Evolutionary conservation across 2,329 filamentous ascomycete species (phyloP), one percentile per base, ranked within the genome.

Genomic region (Fusarium miscanthi): DNA sequence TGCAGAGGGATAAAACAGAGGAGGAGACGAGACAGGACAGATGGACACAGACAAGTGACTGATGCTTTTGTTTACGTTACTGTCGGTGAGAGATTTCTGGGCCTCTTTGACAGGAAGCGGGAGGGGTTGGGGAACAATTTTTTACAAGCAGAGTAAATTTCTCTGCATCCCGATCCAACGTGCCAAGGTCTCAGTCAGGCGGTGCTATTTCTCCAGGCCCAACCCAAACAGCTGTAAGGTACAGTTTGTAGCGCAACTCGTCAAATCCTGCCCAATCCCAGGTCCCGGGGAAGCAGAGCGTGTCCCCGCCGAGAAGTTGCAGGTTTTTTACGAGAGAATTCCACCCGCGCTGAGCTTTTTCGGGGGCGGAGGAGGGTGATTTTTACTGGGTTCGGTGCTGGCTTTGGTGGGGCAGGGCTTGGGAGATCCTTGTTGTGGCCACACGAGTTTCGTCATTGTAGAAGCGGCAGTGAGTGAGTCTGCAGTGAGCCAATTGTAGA

Each of bases 11-110:
- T 23, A 54, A n/a, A 31, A 8, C 16, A 19, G 9, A 19, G 6
- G 52, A 46, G 1, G 40, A 35, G 30, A 11, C 8, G 25, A 31
- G 6, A 13, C 14, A 48, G 41, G 37, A 48, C 30, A 46, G 45
- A 35, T 37, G 38, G 38, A 61, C 23, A 16, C 35, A 56, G 38
- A 27, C 31, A 59, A 33, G 49, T 45, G n/a, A 40, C 23, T 66
- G 45, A 63, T 53, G 54, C 63, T 70, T 58, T 51, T 68, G 54
- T 56, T 56, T 49, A 40, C 35, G 54, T 33, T 45, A 27, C 41
- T 67, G 69, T 74, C 73, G 73, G 73, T 75, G 73, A 75, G 73
- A 75, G 73, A 75, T 75, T 75, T 75, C 74, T 74, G 70, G 65
- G 69, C 43, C 68, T 59, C 43, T 46, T 46, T 23, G 49, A 51